Base-by-base conservation (phyloP, 2,329 filamentous ascomycete genomes). In the Stagonosporopsis rhizophila region DNA sequence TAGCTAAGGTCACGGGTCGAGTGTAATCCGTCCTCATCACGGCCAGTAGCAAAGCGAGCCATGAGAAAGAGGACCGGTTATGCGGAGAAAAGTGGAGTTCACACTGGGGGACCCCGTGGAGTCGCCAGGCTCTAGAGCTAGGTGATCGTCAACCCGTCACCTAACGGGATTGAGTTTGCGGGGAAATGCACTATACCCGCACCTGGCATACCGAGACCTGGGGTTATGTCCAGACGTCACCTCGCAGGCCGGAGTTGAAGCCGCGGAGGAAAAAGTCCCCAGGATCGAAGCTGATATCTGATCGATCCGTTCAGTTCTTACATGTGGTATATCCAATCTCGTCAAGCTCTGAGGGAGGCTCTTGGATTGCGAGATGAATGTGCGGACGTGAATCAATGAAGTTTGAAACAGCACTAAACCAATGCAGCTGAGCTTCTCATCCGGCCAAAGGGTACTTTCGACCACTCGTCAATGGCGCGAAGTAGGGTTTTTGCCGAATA, bases 31-130 rank as follows among this genome's bases (percentile, higher is more conserved):
- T 45, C n/a, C 30, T 25, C 35, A 37, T 19, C 27, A 23, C 25
- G 27, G 34, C 44, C 55, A 58, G 44, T 52, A 48, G 39, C 14
- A 45, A 35, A 28, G 22, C 20, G 35, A 49, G 28, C 44, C 39
- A 40, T 23, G 22, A 34, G 22, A 41, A 41, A 22, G 22, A 62
- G 34, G 50, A 32, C 59, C 65, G 68, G 63, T 50, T 55, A 32
- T 67, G 62, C 67, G 66, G 69, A 71, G 58, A 58, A 30, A 55
- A 60, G 65, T 68, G 66, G 66, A 69, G 64, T 58, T 59, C 58
- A 62, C 44, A 48, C 50, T 59, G 53, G 61, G 62, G 65, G 47
- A 60, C 58, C 46, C 51, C 64, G 67, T 51, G 63, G 61, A 65
- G 53, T 52, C 38, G 65, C 56, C 62, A 62, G 66, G 61, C 45